Conservation (phyloP, 108 stramenopile genomes). For the Cyclotella baltica region DNA sequence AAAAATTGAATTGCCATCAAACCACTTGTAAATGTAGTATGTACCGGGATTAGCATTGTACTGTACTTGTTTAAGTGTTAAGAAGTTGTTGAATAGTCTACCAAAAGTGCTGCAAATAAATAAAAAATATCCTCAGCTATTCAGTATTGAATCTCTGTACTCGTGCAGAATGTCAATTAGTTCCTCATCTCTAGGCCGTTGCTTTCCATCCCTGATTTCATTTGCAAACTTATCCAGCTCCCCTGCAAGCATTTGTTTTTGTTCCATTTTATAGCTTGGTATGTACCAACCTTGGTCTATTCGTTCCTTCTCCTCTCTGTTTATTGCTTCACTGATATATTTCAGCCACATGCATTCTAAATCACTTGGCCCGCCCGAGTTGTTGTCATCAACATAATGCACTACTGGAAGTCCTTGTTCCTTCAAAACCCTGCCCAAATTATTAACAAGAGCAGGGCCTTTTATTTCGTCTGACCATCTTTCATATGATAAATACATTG, state of each 20-base stretch:
- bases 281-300: conserved; percentile 48
- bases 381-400: conserved; percentile 16
- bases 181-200: conserved; percentile 34
- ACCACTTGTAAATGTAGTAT: background rate
- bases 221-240: conserved; percentile 39
- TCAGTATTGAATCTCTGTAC: conserved; percentile 22
- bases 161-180: conserved; percentile 26
- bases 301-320: conserved; percentile 44
- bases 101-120: background rate
- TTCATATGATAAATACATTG: conserved; percentile 61
- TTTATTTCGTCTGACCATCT: conserved; percentile 42
- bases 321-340: conserved; percentile 21
- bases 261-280: conserved; percentile 48
- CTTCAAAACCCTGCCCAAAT: conserved; percentile 40
- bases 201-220: conserved; percentile 22
- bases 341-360: conserved; percentile 62
- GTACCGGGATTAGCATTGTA: background rate
- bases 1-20: background rate
- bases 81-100: background rate
- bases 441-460: conserved; percentile 40
- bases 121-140: too few species aligned
- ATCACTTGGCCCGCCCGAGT: conserved; percentile 4
- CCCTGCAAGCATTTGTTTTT: conserved; percentile 42
- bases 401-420: conserved; percentile 59
- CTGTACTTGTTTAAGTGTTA: background rate